Conservation (phyloP, 495 filamentous ascomycete genomes). For the Podospora pseudoanserina region DNA sequence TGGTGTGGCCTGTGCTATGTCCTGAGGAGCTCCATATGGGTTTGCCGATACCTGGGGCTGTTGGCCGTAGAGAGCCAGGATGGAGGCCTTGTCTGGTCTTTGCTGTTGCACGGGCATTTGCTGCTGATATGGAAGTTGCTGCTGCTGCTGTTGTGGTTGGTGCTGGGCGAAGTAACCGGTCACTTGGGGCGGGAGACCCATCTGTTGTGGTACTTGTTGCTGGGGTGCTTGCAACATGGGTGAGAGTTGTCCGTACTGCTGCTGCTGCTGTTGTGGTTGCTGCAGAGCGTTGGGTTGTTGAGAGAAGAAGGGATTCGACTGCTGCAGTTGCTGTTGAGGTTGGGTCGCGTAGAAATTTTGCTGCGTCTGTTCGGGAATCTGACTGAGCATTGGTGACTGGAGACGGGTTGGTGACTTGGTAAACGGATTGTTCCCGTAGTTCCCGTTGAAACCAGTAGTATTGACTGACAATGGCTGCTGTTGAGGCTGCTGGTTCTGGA, state of each 20-base stretch:
- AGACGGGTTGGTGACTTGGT: slow-evolving; percentile 45
- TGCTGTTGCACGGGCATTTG: slow-evolving; percentile 34
- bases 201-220: slow-evolving; percentile 32
- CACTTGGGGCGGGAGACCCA: slow-evolving; percentile 20
- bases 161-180: slow-evolving; percentile 23
- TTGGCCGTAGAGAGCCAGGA: slow-evolving; percentile 82
- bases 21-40: slow-evolving; percentile 35
- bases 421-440: slow-evolving; percentile 42
- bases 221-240: not conserved
- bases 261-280: slow-evolving; percentile 36
- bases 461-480: slow-evolving; percentile 39
- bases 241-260: slow-evolving; percentile 15
- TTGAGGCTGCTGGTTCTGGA: slow-evolving; percentile 40
- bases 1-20: slow-evolving; percentile 10
- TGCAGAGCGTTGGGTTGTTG: slow-evolving; percentile 32
- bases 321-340: slow-evolving; percentile 29
- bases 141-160: slow-evolving; percentile 34
- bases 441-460: slow-evolving; percentile 32
- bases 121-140: slow-evolving; percentile 20
- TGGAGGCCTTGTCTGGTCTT: slow-evolving; percentile 69
- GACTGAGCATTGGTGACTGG: slow-evolving; percentile 42
- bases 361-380: slow-evolving; percentile 51
- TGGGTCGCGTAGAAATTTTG: slow-evolving; percentile 45
- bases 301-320: slow-evolving; percentile 55
- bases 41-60: slow-evolving; percentile 66